phyloP scores from a whole-genome alignment of 129 eudicot species.

The carrot (Daucus carota) region DNA sequence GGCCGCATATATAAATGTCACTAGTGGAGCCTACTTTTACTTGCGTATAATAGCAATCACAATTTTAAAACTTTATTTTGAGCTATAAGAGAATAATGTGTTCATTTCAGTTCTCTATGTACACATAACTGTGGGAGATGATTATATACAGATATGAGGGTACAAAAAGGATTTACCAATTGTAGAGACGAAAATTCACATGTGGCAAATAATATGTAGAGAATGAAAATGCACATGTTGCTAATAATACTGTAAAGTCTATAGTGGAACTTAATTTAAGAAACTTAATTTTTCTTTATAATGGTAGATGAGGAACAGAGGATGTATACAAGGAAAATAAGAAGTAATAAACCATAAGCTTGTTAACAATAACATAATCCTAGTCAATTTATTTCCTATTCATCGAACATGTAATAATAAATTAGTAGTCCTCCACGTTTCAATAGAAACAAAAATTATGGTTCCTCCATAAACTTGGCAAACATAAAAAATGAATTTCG shows the following conservation, averaged over 20 bases:
- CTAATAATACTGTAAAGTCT: not conserved
- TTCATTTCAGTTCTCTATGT: not conserved
- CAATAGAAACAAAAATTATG: not conserved
- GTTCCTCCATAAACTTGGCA: not conserved
- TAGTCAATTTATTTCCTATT: not conserved
- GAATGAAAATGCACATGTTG: not conserved
- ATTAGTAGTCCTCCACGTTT: not conserved
- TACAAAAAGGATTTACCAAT: not conserved
- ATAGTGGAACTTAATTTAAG: not conserved
- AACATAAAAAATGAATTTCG: not conserved
- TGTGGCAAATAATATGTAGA: too few relatives aligned
- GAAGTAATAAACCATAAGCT: not conserved
- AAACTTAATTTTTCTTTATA: not conserved
- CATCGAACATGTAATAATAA: not conserved
- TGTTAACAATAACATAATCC: not conserved
- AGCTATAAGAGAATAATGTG: not conserved
- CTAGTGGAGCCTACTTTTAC: not conserved
- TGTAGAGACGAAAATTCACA: not conserved
- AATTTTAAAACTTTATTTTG: not conserved
- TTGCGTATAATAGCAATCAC: not conserved
- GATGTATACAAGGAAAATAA: not conserved
- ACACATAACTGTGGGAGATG: not conserved
- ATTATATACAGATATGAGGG: not conserved
- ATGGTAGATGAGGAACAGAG: not conserved
- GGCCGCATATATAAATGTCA: not conserved